Percentiles rank a stretch among this genome's conserved stretches.
Evolutionary conservation across 2,329 filamentous ascomycete genomes (phyloP).

Genomic region (Rutstroemia sydowiana): DNA sequence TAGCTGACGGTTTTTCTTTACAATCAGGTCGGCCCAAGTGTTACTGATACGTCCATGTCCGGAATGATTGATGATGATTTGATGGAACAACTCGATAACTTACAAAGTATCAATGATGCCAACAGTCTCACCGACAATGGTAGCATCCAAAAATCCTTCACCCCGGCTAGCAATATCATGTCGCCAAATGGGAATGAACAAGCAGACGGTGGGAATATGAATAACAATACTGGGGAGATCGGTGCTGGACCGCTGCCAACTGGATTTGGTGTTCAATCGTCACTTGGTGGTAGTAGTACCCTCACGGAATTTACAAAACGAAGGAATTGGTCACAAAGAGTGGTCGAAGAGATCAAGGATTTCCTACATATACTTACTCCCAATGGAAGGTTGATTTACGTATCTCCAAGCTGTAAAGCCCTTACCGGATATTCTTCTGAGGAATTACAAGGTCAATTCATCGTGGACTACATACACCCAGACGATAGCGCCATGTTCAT

Average conservation of each 20-base stretch:
- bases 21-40: slow-evolving; percentile 14
- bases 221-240: slow-evolving; percentile 21
- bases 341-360: slow-evolving; percentile 85
- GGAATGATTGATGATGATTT: slow-evolving; percentile 39
- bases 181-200: slow-evolving; percentile 15
- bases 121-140: slow-evolving; percentile 22
- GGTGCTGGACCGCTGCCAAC: slow-evolving; percentile 29
- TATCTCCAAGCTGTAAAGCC: slow-evolving; percentile 68
- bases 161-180: slow-evolving; percentile 19
- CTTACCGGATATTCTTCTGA: slow-evolving; percentile 69
- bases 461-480: slow-evolving; percentile 76
- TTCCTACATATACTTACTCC: slow-evolving; percentile 81
- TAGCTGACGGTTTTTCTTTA: not conserved
- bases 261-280: slow-evolving; percentile 25
- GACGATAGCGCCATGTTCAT: slow-evolving; percentile 80
- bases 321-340: slow-evolving; percentile 77
- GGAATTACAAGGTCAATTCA: slow-evolving; percentile 66
- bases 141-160: slow-evolving; percentile 24
- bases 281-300: slow-evolving; percentile 38
- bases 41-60: slow-evolving; percentile 27
- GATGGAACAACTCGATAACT: slow-evolving; percentile 32
- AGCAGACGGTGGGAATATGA: slow-evolving; percentile 12
- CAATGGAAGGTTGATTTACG: slow-evolving; percentile 75
- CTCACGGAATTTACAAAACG: slow-evolving; percentile 60
- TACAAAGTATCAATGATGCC: slow-evolving; percentile 37